These are phyloP conservation scores for Kitagawia praeruptora DNA, from an alignment of 129 eudicot species.

Conservation along the genomic window DNA sequence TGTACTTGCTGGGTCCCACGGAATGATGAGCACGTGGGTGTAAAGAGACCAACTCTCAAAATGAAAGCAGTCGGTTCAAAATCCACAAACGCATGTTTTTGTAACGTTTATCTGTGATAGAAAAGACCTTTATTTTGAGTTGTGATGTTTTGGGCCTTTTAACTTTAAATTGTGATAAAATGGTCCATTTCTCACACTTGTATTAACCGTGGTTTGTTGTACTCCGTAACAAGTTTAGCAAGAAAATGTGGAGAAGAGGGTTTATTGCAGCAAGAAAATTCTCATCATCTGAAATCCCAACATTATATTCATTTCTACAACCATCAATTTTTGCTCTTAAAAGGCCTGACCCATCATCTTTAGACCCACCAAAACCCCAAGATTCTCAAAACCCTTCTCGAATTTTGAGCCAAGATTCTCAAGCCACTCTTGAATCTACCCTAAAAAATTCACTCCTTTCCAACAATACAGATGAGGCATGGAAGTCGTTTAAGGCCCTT, in stretches of 20 bases:
- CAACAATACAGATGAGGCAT: conserved; percentile 71
- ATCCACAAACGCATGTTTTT: too few relatives aligned
- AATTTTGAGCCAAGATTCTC: conserved; percentile 27
- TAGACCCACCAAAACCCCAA: conserved; percentile 22
- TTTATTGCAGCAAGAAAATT: conserved; percentile 19
- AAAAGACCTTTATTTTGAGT: too few relatives aligned
- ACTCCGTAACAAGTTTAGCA: too few relatives aligned
- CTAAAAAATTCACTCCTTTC: conserved; percentile 41
- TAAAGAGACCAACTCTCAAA: too few relatives aligned
- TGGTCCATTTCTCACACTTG: too few relatives aligned
- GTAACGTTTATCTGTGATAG: too few relatives aligned
- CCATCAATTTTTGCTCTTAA: conserved; percentile 58
- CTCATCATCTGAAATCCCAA: conserved; percentile 55
- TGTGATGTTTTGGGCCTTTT: too few relatives aligned
- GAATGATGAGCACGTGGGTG: too few relatives aligned
- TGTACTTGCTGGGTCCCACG: too few relatives aligned
- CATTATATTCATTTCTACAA: conserved; percentile 71
- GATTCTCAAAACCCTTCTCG: conserved; percentile 19
- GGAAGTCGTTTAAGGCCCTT: conserved; percentile 85
- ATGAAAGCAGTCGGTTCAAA: too few relatives aligned
- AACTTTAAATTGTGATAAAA: too few relatives aligned
- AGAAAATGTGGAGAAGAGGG: conserved; percentile 72
- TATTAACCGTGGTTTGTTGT: too few relatives aligned
- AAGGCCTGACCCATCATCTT: conserved; percentile 21
- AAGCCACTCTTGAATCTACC: conserved; percentile 46